Evolutionary conservation across 2,329 filamentous ascomycete species (phyloP).

Genomic region (Epicoccum sorghinum): DNA sequence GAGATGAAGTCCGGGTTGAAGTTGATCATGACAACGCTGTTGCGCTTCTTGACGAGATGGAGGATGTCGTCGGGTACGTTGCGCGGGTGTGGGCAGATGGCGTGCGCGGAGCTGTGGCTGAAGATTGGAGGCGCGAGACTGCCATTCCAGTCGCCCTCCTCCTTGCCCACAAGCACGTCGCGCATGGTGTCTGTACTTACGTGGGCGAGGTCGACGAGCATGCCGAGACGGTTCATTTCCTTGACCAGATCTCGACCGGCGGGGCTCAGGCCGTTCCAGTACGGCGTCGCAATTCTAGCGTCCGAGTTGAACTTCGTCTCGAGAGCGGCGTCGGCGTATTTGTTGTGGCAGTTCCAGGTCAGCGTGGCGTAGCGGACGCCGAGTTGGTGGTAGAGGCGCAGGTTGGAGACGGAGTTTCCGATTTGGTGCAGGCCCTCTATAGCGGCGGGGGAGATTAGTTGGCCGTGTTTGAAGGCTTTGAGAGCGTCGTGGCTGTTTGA

Average conservation of each 20-base stretch:
- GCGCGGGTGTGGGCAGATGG: constrained; percentile 83
- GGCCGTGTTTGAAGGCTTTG: constrained; percentile 53
- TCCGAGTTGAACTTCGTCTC: constrained; percentile 55
- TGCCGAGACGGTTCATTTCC: constrained; percentile 94
- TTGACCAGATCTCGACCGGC: constrained; percentile 71
- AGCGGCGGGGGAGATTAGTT: constrained; percentile 43
- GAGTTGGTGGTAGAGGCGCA: constrained; percentile 76
- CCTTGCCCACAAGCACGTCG: constrained; percentile 72
- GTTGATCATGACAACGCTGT: constrained; percentile 89
- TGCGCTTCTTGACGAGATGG: constrained; percentile 72
- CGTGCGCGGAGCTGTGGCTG: constrained; percentile 82
- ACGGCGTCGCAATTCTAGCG: constrained; percentile 56
- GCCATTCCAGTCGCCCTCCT: constrained; percentile 64
- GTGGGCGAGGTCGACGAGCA: constrained; percentile 91
- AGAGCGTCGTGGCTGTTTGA: constrained; percentile 66
- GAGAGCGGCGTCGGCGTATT: constrained; percentile 83
- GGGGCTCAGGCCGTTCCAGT: constrained; percentile 74
- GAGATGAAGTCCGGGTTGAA: constrained; percentile 84
- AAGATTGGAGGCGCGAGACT: constrained; percentile 85
- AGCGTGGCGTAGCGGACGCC: constrained; percentile 88
- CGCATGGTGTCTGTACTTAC: constrained; percentile 81
- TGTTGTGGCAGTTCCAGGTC: constrained; percentile 93
- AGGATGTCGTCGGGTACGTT: constrained; percentile 90
- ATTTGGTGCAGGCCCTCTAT: constrained; percentile 83
- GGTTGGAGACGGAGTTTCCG: constrained; percentile 77